Conservation (phyloP, 768 basidiomycete species). For the Boletus eberwhitei region DNA sequence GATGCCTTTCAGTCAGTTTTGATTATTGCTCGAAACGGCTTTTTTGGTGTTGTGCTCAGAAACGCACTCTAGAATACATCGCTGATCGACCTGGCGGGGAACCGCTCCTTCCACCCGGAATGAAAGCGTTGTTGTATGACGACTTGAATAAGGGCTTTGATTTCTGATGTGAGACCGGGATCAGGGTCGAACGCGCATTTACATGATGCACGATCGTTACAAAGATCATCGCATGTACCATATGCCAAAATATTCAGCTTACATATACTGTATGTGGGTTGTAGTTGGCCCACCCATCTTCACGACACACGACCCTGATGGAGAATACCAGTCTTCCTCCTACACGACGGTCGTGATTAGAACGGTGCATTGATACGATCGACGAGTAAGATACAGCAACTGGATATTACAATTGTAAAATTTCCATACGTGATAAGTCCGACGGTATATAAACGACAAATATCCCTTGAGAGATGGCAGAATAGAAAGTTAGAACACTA, state of each 20-base stretch:
- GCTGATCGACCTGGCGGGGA: slow-evolving; percentile 43
- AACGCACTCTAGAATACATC: slow-evolving; percentile 44
- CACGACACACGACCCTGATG: neutral
- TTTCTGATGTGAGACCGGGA: slow-evolving; percentile 9
- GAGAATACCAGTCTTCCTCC: neutral
- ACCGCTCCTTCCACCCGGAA: slow-evolving; percentile 83
- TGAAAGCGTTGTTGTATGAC: slow-evolving; percentile 80
- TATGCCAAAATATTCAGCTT: too few relatives aligned
- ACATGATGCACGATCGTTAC: neutral
- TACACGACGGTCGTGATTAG: neutral
- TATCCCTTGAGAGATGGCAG: slow-evolving; percentile 8
- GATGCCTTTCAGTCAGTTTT: slow-evolving; percentile 89
- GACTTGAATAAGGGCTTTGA: slow-evolving; percentile 89
- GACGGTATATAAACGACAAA: slow-evolving; percentile 14
- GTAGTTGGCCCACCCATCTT: neutral
- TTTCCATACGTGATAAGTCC: slow-evolving; percentile 2
- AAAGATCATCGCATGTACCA: neutral
- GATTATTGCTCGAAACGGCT: neutral
- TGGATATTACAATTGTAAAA: slow-evolving; percentile 20
- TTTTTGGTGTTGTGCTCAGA: neutral
- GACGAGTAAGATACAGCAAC: slow-evolving; percentile 19
- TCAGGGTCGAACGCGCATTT: neutral
- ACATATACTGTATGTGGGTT: neutral
- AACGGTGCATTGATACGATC: neutral
- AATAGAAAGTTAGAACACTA: neutral